phyloP scores from a whole-genome alignment of 345 rosid species.

The Corymbia maculata region DNA sequence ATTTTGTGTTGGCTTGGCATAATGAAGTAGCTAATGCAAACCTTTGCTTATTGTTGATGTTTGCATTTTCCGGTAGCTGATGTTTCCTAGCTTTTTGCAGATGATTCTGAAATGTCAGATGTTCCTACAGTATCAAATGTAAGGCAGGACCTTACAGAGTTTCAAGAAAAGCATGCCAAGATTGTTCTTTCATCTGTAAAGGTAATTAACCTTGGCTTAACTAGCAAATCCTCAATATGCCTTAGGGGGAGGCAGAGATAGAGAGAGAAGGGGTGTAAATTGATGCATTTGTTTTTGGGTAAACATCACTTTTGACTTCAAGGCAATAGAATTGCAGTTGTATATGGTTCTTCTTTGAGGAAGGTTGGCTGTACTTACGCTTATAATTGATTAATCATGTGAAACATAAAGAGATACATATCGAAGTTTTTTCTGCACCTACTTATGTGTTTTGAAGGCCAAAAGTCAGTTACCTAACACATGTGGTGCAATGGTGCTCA shows the following conservation, averaged over 20 bases:
- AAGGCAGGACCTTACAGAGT: slow-evolving; percentile 50
- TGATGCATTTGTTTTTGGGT: background rate
- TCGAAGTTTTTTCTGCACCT: background rate
- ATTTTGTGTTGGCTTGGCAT: background rate
- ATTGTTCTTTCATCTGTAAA: slow-evolving; percentile 46
- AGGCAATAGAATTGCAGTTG: background rate
- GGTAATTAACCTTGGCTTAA: slow-evolving; percentile 6
- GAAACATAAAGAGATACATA: background rate
- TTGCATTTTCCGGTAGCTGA: background rate
- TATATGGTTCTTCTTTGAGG: background rate
- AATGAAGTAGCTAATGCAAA: background rate
- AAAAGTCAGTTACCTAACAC: background rate
- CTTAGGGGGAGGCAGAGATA: background rate
- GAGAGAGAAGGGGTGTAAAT: background rate
- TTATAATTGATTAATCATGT: background rate
- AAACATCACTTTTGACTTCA: background rate
- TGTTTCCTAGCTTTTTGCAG: slow-evolving; percentile 7
- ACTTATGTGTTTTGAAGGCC: background rate
- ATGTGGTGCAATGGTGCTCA: background rate
- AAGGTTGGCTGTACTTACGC: background rate
- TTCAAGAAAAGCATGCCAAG: slow-evolving; percentile 51
- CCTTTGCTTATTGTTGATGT: background rate
- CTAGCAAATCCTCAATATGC: background rate
- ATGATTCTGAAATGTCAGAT: slow-evolving; percentile 39
- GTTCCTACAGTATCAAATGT: slow-evolving; percentile 44